Evolutionary conservation across 1,284 basidiomycete species (phyloP).

Genomic region (Papiliotrema nemorosa): DNA sequence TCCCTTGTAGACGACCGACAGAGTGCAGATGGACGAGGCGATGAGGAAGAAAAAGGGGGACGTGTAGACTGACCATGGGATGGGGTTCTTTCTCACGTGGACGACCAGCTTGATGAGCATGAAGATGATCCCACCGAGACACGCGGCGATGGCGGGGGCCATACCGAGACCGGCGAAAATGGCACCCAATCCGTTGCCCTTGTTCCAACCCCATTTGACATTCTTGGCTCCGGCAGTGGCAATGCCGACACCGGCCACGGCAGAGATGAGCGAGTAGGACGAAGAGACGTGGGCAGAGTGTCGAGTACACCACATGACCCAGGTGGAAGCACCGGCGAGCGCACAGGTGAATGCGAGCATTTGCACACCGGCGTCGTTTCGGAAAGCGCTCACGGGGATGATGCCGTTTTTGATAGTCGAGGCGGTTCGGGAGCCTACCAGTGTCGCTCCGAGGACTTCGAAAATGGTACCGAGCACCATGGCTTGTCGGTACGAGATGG

Average conservation of each 20-base stretch:
- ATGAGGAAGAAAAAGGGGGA: conserved; percentile 52
- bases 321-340: conserved; percentile 46
- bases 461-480: conserved; percentile 51
- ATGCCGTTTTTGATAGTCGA: conserved; percentile 55
- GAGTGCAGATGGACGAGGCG: conserved; percentile 42
- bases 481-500: conserved; percentile 51
- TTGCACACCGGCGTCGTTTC: conserved; percentile 51
- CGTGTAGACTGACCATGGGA: conserved; percentile 46
- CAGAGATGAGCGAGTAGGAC: conserved; percentile 51
- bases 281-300: conserved; percentile 51
- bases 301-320: conserved; percentile 52
- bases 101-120: conserved; percentile 49
- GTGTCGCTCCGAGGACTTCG: conserved; percentile 52
- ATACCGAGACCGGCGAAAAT: conserved; percentile 51
- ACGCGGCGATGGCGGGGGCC: conserved; percentile 45
- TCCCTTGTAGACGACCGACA: conserved; percentile 51
- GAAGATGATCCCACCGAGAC: conserved; percentile 50
- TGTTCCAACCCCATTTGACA: conserved; percentile 55
- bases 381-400: conserved; percentile 48
- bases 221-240: conserved; percentile 49
- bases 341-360: conserved; percentile 53
- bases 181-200: conserved; percentile 51
- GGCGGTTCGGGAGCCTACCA: conserved; percentile 51
- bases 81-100: conserved; percentile 45
- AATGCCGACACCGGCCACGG: conserved; percentile 53